phyloP scores from a whole-genome alignment of 169 alveolate species.

The Eimeria brunetti region DNA sequence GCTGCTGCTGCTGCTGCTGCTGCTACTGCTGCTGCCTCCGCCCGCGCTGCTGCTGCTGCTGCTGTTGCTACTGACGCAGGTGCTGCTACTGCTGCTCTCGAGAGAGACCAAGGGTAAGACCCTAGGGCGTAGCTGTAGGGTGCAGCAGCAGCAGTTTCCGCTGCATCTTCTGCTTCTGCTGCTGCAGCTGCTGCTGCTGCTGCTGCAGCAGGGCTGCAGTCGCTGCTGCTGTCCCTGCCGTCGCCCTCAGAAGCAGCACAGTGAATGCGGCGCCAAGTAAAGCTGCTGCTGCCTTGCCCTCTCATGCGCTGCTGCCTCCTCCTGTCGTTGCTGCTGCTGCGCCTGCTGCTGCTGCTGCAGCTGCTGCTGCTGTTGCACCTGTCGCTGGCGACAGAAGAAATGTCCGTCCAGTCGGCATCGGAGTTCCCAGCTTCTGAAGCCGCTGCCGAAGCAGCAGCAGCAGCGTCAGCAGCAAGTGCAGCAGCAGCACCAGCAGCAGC shows the following conservation, averaged over 20 bases:
- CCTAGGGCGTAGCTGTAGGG: slow-evolving; percentile 9
- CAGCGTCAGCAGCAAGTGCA: background rate
- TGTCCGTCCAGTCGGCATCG: background rate
- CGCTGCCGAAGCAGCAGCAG: slow-evolving; percentile 9
- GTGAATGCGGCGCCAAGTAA: background rate
- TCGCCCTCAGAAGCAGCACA: background rate
- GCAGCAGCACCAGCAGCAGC: slow-evolving; percentile 17
- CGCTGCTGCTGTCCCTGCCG: background rate
- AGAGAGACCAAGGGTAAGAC: background rate
- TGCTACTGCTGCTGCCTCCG: background rate
- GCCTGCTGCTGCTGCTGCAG: slow-evolving; percentile 56
- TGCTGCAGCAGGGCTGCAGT: background rate
- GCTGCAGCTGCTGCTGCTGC: slow-evolving; percentile 23
- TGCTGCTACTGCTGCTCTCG: background rate
- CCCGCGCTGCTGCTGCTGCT: background rate
- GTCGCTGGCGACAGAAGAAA: background rate
- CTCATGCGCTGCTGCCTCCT: background rate
- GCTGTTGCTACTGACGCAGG: background rate
- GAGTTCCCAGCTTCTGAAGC: background rate
- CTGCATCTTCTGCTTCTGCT: background rate
- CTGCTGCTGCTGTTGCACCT: slow-evolving; percentile 8
- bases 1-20: slow-evolving; percentile 61
- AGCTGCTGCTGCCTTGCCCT: background rate
- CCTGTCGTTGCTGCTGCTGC: slow-evolving; percentile 25
- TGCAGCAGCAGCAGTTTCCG: background rate